These are phyloP conservation scores for Aurantiochytrium sp. DNA, from an alignment of 108 stramenopile genomes.

Conservation along the genomic window DNA sequence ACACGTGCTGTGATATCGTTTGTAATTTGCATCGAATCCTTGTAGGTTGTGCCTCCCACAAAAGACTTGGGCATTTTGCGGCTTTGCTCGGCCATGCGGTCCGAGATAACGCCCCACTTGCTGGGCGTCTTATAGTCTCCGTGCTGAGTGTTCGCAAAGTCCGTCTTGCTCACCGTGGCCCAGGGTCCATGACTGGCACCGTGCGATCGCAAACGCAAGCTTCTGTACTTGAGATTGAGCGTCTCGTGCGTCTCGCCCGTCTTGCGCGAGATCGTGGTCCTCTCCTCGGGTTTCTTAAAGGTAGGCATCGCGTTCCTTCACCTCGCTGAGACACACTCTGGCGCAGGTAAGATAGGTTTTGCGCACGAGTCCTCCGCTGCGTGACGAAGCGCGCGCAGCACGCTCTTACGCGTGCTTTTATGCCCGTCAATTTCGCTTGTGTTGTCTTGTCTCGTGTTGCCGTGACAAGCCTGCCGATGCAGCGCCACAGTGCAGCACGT, in stretches of 20 bases:
- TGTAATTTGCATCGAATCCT: background rate
- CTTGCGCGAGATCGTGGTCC: background rate
- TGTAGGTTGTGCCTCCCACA: background rate
- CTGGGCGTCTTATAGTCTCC: background rate
- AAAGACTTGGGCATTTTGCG: background rate
- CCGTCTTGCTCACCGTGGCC: background rate
- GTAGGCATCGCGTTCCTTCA: background rate
- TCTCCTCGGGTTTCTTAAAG: background rate
- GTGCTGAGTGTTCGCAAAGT: background rate
- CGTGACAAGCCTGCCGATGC: too few species aligned
- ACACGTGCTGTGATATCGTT: background rate
- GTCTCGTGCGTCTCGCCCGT: background rate
- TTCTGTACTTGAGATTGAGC: background rate
- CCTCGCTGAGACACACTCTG: background rate
- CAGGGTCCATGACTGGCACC: background rate
- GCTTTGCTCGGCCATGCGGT: background rate
- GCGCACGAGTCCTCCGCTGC: background rate
- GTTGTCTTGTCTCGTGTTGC: too few species aligned
- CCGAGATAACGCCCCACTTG: background rate
- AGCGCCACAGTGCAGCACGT: too few species aligned
- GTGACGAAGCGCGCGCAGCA: background rate
- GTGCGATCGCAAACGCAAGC: background rate
- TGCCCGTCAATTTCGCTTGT: too few species aligned
- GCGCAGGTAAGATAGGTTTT: background rate
- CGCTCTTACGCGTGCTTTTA: too few species aligned